Evolutionary conservation across 495 filamentous ascomycete genomes (phyloP).

Genomic region (Amniculicola lignicola): DNA sequence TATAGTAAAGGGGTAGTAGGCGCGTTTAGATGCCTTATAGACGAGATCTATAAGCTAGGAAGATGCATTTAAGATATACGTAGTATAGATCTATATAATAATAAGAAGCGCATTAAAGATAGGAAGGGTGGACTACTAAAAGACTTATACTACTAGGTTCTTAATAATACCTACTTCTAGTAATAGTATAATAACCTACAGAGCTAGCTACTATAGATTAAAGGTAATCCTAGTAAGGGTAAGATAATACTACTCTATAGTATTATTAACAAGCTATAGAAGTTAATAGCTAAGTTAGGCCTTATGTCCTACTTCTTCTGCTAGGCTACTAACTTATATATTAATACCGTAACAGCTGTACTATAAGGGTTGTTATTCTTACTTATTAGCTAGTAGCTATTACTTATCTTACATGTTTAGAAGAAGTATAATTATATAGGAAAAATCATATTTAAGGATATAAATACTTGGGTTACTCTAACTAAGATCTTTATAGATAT

Average conservation of each 20-base stretch:
- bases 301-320: slow-evolving; percentile 12
- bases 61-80: not conserved
- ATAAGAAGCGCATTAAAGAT: too few species aligned
- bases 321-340: too few species aligned
- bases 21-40: not conserved
- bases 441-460: too few species aligned
- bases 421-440: too few species aligned
- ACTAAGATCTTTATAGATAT: slow-evolving; percentile 38
- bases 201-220: not conserved
- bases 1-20: not conserved
- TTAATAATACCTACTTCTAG: too few species aligned
- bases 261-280: slow-evolving; percentile 8
- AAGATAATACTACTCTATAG: too few species aligned
- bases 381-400: too few species aligned
- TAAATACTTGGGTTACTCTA: slow-evolving; percentile 40
- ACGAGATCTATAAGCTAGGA: not conserved
- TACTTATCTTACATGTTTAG: too few species aligned
- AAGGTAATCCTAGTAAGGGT: too few species aligned
- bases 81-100: not conserved
- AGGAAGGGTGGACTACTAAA: too few species aligned
- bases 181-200: too few species aligned
- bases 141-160: not conserved
- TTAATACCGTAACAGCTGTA: slow-evolving; percentile 37
- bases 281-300: slow-evolving; percentile 3
- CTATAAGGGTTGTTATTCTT: slow-evolving; percentile 44